A percentile compares a stretch with the other conserved stretches of the same genome.
phyloP scores from a whole-genome alignment of 768 basidiomycete species.

The Guyanaporus albipodus region DNA sequence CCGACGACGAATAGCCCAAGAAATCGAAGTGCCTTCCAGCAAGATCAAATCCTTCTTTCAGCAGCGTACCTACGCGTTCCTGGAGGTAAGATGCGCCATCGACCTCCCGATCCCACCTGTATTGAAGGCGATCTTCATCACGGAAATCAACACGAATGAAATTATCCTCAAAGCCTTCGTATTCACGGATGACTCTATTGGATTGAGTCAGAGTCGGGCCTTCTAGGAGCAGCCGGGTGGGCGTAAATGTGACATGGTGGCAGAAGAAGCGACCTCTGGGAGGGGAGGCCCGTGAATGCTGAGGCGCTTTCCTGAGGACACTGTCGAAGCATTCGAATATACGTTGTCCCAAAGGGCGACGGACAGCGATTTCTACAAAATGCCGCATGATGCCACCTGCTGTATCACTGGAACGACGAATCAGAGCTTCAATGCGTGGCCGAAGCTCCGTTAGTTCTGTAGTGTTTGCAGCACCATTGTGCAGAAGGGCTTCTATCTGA shows the following conservation, averaged over 20 bases:
- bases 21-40: conserved; percentile 75
- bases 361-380: conserved; percentile 48
- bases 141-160: conserved; percentile 84
- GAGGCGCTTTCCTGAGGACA: conserved; percentile 20
- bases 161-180: conserved; percentile 52
- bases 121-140: conserved; percentile 76
- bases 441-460: conserved; percentile 48
- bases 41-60: conserved; percentile 64
- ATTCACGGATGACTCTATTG: conserved; percentile 75
- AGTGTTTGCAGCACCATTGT: conserved; percentile 59
- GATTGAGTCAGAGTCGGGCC: conserved; percentile 75
- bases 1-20: conserved; percentile 76
- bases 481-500: conserved; percentile 69
- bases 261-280: conserved; percentile 53
- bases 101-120: conserved; percentile 65
- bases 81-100: conserved; percentile 55
- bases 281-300: conserved; percentile 18
- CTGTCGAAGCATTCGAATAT: conserved; percentile 46
- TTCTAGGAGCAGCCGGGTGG: conserved; percentile 68
- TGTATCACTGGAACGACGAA: conserved; percentile 30
- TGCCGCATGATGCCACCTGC: conserved; percentile 50
- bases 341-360: conserved; percentile 40
- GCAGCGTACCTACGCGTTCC: conserved; percentile 52
- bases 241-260: conserved; percentile 72
- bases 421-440: conserved; percentile 41